Evolutionary conservation across 192 early-diverging fungal genomes (phyloP), one percentile per base, ranked within the genome.

Genomic region (Rhizophagus prolifer): DNA sequence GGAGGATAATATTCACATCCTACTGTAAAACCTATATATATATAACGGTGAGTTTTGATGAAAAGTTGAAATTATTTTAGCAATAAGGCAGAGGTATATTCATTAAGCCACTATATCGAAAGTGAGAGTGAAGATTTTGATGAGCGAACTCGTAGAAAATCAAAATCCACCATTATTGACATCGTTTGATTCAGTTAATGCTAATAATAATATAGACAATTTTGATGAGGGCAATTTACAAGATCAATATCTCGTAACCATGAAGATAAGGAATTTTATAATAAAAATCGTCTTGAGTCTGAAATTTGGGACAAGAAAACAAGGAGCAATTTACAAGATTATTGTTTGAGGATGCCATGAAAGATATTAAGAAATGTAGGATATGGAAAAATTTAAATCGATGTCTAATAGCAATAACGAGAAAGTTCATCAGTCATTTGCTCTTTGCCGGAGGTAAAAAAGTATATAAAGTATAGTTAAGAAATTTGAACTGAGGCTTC

Each of bases 301-400:
- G 25, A 21, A 61, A 8, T 61, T 10, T 25, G 25, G n/a, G 9
- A 25, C 21, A 9, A 26, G 25, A 26, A 10, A 25, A 61, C 25
- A 12, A 61, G 59, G 25, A 25, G 2, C 21, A 26, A 61, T 23
- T 61, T 21, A 2, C 26, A 61, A 23, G 9, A n/a, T 61, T 61
- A 3, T 61, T 61, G 21, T 26, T 25, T 23, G 59, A 61, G 12
- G 59, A 61, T 26, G 59, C 25, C 12, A 26, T 26, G 59, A 7
- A 61, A 23, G 59, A 75, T 62, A 14, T 73, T 58, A 74, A 25
- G 14, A 63, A 23, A 74, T 13, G 59, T 26, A 36, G 16, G 19
- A 44, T 25, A 26, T 46, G 26, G 26, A 28, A 65, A 30, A n/a
- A n/a, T n/a, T n/a, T n/a, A n/a, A n/a, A n/a, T n/a, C n/a, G n/a